Evolutionary conservation across 2,329 filamentous ascomycete genomes (phyloP).

Genomic region (Alternaria sp.): DNA sequence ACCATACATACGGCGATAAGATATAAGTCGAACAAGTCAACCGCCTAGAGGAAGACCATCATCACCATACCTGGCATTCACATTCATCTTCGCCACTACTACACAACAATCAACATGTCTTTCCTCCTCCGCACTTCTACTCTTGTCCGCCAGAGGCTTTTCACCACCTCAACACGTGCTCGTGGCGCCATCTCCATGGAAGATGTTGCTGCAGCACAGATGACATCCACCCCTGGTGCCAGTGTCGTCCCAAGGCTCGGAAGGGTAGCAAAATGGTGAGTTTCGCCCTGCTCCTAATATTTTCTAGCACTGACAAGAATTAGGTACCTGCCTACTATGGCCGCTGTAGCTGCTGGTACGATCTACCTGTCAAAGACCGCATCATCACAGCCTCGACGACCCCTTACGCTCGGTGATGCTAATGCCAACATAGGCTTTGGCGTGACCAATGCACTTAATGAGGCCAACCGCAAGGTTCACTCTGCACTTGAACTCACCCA

Average conservation of each 20-base stretch:
- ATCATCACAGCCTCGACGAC: slow-evolving; percentile 28
- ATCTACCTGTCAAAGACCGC: slow-evolving; percentile 36
- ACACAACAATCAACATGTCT: slow-evolving; percentile 35
- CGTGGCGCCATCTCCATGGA: slow-evolving; percentile 35
- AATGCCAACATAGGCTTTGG: slow-evolving; percentile 46
- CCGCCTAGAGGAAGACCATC: slow-evolving; percentile 8
- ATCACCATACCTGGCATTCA: slow-evolving; percentile 5
- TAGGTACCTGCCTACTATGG: slow-evolving; percentile 49
- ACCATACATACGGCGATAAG: not conserved
- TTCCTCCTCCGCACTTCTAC: slow-evolving; percentile 36
- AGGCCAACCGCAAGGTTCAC: slow-evolving; percentile 42
- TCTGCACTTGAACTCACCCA: slow-evolving; percentile 34
- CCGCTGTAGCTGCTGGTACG: slow-evolving; percentile 43
- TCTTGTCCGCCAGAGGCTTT: slow-evolving; percentile 37
- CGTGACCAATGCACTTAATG: slow-evolving; percentile 40
- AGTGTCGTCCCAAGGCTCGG: slow-evolving; percentile 43
- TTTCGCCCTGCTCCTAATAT: not conserved
- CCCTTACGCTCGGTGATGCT: slow-evolving; percentile 41
- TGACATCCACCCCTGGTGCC: slow-evolving; percentile 28
- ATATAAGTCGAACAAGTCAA: slow-evolving; percentile 17
- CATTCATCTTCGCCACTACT: slow-evolving; percentile 6
- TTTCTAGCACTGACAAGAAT: slow-evolving; percentile 8
- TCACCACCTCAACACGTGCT: slow-evolving; percentile 41
- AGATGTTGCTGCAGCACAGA: slow-evolving; percentile 33
- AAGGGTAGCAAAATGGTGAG: slow-evolving; percentile 44